Evolutionary conservation across 306 rosid genomes (phyloP).

Genomic region (Sicyos edulis): DNA sequence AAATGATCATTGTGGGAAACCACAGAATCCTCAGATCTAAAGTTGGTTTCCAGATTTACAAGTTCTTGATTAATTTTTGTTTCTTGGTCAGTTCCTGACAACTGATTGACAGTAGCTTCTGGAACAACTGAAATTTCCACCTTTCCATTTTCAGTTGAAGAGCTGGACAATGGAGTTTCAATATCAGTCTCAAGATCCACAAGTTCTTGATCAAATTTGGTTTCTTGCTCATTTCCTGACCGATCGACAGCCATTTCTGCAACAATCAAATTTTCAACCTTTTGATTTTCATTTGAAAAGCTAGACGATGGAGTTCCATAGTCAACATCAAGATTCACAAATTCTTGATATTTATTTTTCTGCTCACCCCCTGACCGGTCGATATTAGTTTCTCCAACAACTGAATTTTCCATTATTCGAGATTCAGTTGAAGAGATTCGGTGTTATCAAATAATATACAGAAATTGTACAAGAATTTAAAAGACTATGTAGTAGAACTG

Average conservation of each 20-base stretch:
- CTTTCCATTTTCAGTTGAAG: not conserved
- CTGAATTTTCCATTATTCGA: too few relatives aligned
- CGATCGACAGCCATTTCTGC: constrained; percentile 23
- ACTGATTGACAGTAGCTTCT: too few relatives aligned
- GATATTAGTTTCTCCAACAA: constrained; percentile 25
- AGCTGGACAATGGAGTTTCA: not conserved
- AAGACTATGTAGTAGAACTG: not conserved
- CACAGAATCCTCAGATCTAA: constrained; percentile 27
- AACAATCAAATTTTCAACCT: constrained; percentile 27
- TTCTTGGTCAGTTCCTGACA: constrained; percentile 14
- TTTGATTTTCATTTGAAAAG: not conserved
- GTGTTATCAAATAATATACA: too few relatives aligned
- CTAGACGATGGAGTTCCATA: not conserved
- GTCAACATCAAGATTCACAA: constrained; percentile 28
- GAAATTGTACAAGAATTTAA: not conserved
- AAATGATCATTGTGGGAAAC: constrained; percentile 25
- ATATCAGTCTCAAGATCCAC: constrained; percentile 29
- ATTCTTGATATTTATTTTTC: constrained; percentile 16
- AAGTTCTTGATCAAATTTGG: not conserved
- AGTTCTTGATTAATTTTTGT: not conserved
- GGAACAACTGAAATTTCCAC: too few relatives aligned
- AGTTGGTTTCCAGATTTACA: constrained; percentile 29
- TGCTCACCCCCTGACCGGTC: constrained; percentile 21
- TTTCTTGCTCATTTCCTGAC: constrained; percentile 25
- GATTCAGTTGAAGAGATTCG: too few relatives aligned